These are phyloP conservation scores for Saccharomyces jurei DNA, from an alignment of 805 yeast genomes.

Conservation along the genomic window DNA sequence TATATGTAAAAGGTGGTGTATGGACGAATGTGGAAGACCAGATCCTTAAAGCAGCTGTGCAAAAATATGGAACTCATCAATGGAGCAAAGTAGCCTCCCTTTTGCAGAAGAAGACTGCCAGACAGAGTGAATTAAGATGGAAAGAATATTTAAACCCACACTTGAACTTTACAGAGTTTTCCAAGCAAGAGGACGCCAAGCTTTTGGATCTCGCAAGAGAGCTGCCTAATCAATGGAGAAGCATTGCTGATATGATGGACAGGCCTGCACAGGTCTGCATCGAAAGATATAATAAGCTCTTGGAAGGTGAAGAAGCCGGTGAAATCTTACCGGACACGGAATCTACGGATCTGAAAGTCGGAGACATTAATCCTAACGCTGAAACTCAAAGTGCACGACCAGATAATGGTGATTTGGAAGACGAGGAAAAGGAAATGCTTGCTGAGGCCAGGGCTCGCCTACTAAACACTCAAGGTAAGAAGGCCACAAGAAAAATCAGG, in stretches of 20 bases:
- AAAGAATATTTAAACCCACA: slow-evolving; percentile 75
- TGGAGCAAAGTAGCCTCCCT: slow-evolving; percentile 92
- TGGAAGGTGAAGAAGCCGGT: slow-evolving; percentile 23
- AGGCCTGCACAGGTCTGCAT: slow-evolving; percentile 83
- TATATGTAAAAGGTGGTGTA: slow-evolving; percentile 77
- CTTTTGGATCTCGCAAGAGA: slow-evolving; percentile 57
- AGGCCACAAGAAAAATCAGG: slow-evolving; percentile 82
- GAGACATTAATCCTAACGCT: slow-evolving; percentile 60
- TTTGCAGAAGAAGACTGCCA: slow-evolving; percentile 75
- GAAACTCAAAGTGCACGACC: slow-evolving; percentile 79
- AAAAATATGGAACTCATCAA: slow-evolving; percentile 88
- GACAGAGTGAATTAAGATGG: slow-evolving; percentile 92
- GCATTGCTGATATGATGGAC: slow-evolving; percentile 73
- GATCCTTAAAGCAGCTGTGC: slow-evolving; percentile 79
- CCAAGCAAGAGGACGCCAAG: slow-evolving; percentile 65
- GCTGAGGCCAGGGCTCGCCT: slow-evolving; percentile 91
- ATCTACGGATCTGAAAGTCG: slow-evolving; percentile 32
- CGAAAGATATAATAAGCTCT: slow-evolving; percentile 68
- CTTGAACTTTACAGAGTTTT: slow-evolving; percentile 59
- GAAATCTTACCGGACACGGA: slow-evolving; percentile 32
- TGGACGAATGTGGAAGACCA: slow-evolving; percentile 87
- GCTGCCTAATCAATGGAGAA: slow-evolving; percentile 91
- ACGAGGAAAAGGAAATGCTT: slow-evolving; percentile 84
- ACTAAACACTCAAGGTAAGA: slow-evolving; percentile 89
- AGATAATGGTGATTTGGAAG: slow-evolving; percentile 71